Evolutionary conservation across 305 asterid species (phyloP), one percentile per base, ranked within the genome.

Genomic region (Fraxinus sp.): DNA sequence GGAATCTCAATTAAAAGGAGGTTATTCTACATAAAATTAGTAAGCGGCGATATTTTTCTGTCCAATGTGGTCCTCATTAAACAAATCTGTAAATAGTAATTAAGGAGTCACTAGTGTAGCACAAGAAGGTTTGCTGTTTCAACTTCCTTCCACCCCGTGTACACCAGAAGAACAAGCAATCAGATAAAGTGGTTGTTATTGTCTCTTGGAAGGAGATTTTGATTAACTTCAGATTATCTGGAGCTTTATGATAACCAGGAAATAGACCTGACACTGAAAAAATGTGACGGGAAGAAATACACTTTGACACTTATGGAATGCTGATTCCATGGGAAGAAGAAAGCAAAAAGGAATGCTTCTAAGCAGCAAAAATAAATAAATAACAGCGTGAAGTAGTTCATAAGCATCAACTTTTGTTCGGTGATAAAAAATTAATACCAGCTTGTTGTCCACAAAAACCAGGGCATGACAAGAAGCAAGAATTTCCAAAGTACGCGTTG

Each of bases 381-480:
- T 3, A 68, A 30, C 26, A 71, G 77, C 13, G 36, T 33, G 9
- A 4, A 32, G 37, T 71, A 71, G 24, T 32, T 71, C 77, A 71
- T 71, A 71, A 33, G 77, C 43, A 33, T 9, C 18, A 7, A 32
- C 14, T 72, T 32, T n/a, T 16, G 77, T 72, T 35, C 13, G 20
- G 20, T 72, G 46, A 33, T 72, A 33, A 72, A 72, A 14, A 13
- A 59, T 46, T 52, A 33, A 33, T 94, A 96, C 99, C 99, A 96
- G 95, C 88, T 96, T 96, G 87, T 93, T 96, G 87, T 96, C 99
- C 86, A 96, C 98, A 87, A 92, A 96, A 87, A 96, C 98, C 95
- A 96, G 87, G 33, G 99, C 96, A 92, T 96, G 99, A 85, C 99
- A 96, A 81, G 99, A 94, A 76, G 99, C 97, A 86, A 96, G 98